Conservation (phyloP, 1,284 basidiomycete species). For the Tilletiaria anomala region DNA sequence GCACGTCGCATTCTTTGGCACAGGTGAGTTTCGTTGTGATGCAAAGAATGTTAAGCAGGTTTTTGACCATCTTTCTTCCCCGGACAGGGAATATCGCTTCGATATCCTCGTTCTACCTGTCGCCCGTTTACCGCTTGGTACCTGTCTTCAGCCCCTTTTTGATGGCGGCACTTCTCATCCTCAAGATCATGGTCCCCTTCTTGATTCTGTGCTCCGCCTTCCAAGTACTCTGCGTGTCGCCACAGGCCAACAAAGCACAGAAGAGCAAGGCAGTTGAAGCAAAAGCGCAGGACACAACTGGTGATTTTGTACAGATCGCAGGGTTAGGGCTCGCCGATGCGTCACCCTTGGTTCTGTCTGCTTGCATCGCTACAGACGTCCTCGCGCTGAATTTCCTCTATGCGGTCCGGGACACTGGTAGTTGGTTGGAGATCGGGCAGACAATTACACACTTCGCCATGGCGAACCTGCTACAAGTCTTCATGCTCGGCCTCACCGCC, state of each 20-base stretch:
- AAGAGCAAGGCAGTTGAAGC: slow-evolving; percentile 7
- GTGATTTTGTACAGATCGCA: slow-evolving; percentile 13
- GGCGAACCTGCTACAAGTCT: slow-evolving; percentile 60
- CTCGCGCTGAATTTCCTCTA: slow-evolving; percentile 65
- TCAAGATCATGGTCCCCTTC: slow-evolving; percentile 44
- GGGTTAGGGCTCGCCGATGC: slow-evolving; percentile 18
- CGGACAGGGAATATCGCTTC: slow-evolving; percentile 60
- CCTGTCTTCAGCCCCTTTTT: slow-evolving; percentile 75
- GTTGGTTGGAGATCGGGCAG: slow-evolving; percentile 79
- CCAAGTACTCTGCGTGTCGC: slow-evolving; percentile 8
- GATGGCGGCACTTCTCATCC: slow-evolving; percentile 52
- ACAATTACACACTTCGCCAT: slow-evolving; percentile 78
- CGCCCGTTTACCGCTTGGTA: slow-evolving; percentile 73
- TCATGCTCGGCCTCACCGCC: slow-evolving; percentile 42
- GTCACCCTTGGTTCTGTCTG: slow-evolving; percentile 18
- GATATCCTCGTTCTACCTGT: slow-evolving; percentile 74
- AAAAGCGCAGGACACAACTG: no score
- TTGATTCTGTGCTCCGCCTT: slow-evolving; percentile 59
- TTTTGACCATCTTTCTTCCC: slow-evolving; percentile 2
- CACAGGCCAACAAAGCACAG: no score
- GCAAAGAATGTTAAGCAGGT: no score
- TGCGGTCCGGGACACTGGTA: slow-evolving; percentile 66
- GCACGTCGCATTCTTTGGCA: slow-evolving; percentile 76
- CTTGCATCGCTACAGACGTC: slow-evolving; percentile 26
- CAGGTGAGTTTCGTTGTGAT: slow-evolving; percentile 54